Evolutionary conservation across 805 yeast genomes (phyloP), one percentile per base, ranked within the genome.

Genomic region (Suhomyces canberraensis): DNA sequence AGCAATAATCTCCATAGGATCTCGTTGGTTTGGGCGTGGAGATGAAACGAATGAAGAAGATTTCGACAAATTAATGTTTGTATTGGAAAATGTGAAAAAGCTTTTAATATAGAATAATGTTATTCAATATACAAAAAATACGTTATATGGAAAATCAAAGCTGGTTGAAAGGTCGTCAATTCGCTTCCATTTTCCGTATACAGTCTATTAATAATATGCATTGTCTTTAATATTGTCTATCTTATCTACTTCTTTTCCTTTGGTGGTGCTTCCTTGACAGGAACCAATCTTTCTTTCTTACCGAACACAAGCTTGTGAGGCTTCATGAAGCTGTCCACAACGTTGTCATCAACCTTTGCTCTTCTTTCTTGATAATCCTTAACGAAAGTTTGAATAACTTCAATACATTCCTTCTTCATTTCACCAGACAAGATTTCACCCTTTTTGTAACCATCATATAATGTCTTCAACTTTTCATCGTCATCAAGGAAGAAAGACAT

Each of bases 401-500:
- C 83, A 55, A 86, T 86, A 62, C 96, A 87, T 42, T 79, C 71
- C 49, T 85, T 80, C 74, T 93, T 93, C 81, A 93, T 76, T 64
- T 93, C 98, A 46, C 98, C 96, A 27, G 95, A 84, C 49, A 91
- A 71, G 40, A 93, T 60, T 43, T 84, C 89, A 44, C 98, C 98
- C 34, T 70, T 64, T 57, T 71, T 78, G 66, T 93, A 93, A 27
- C 73, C 75, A 26, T 76, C 73, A 40, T 79, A 76, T 50, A 82
- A 66, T 31, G 73, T 64, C 37, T 70, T 71, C 52, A 93, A 72
- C 52, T 84, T 78, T 27, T 70, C 90, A 57, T 93, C 98, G 59
- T 91, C 98, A 48, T 88, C 86, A 33, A 78, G 67, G 74, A 93
- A 90, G 69, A 93, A 93, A 4, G 89, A 77, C 45, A 93, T 68